phyloP scores from a whole-genome alignment of 192 early-diverging fungal species.

The Helicostylum pulchrum region DNA sequence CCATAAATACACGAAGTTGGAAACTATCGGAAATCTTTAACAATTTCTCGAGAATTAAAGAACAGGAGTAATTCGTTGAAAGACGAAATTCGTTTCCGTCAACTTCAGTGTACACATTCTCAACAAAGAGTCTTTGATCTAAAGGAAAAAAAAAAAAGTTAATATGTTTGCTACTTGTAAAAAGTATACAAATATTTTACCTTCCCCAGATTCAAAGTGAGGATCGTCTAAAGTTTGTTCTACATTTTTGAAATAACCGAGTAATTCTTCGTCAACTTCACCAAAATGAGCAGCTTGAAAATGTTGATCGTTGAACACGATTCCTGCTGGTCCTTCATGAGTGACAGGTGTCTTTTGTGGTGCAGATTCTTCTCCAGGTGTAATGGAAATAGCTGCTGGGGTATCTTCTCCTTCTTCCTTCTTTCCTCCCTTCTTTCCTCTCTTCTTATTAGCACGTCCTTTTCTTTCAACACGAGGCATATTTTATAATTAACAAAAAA shows the following conservation, averaged over 20 bases:
- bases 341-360: slow-evolving; percentile 1
- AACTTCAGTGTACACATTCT: slow-evolving; percentile 74
- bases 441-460: slow-evolving; percentile 23
- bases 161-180: background rate
- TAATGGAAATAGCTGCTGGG: background rate
- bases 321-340: background rate
- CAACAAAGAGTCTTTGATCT: slow-evolving; percentile 68
- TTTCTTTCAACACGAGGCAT: slow-evolving; percentile 26
- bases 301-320: slow-evolving; percentile 22
- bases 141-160: slow-evolving; percentile 8
- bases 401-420: slow-evolving; percentile 6
- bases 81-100: slow-evolving; percentile 71
- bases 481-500: background rate
- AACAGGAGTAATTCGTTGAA: slow-evolving; percentile 73
- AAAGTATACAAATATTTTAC: no score
- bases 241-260: slow-evolving; percentile 59
- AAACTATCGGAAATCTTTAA: slow-evolving; percentile 66
- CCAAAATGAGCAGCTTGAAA: slow-evolving; percentile 42
- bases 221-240: slow-evolving; percentile 58
- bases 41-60: slow-evolving; percentile 78
- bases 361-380: background rate
- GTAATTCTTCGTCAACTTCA: slow-evolving; percentile 49
- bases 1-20: slow-evolving; percentile 70
- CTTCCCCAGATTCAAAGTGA: slow-evolving; percentile 57
- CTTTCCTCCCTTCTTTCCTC: slow-evolving; percentile 24